Evolutionary conservation across 2,329 filamentous ascomycete species (phyloP), one percentile per base, ranked within the genome.

Genomic region (Coniochaeta hoffmannii): DNA sequence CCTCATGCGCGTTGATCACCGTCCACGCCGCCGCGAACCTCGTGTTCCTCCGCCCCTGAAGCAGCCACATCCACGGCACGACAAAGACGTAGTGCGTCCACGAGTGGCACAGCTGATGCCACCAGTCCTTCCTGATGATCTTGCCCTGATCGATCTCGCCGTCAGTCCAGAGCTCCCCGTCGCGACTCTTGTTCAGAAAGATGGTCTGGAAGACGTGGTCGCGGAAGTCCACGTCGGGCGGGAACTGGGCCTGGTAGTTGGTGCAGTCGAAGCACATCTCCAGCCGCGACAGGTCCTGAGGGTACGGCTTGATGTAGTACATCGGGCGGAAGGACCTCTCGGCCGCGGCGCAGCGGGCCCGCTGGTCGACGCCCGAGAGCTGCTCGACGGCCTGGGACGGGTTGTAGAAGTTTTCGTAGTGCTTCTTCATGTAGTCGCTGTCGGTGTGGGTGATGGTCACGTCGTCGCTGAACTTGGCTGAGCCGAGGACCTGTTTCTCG

Each of bases 181-280:
- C 68, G 57, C 80, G 75, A 1, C 76, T 65, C 56, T 83, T 82
- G 67, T 86, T 81, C 5, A 87, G 73, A 64, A 85, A 87, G 54
- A 86, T 87, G 9, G 81, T 85, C 61, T 90, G 86, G 66, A 88
- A 90, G 15, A 90, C 79, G 62, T 88, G 85, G 5, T 56, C 56
- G 0, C 63, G 38, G 1, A 55, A 54, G 2, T 55, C 53, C 3
- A 58, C 53, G 10, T 54, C 51, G 4, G 57, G 58, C 22, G 61
- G 82, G 59, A 90, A 87, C 64, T 90, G 87, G 46, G 84, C 78
- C 66, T 90, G 87, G 69, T 90, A 89, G 66, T 89, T 88, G 35
- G 83, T 86, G 70, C 85, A 88, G 67, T 90, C 86, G 69, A 89
- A 90, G 56, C 80, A 86, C 83, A 86, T 86, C 65, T 86, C 83